Conservation (phyloP, 352 stramenopile genomes). For the Globisporangium alternatum region DNA sequence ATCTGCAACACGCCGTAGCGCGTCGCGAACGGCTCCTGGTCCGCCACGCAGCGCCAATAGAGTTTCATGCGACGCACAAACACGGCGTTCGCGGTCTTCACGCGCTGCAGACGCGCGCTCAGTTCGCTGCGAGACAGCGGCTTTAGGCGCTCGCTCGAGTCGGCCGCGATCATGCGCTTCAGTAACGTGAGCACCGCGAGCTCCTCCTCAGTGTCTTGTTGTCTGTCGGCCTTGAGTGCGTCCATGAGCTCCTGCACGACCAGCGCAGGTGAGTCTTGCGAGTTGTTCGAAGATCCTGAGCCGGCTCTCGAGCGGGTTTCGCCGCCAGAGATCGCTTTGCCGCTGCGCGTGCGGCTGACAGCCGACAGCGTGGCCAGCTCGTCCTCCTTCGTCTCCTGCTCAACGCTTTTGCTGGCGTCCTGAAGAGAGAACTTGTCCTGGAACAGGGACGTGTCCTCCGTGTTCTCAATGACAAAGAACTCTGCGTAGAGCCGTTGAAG, state of each 20-base stretch:
- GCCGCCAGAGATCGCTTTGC: constrained; percentile 18
- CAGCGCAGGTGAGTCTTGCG: neutral
- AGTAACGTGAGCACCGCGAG: constrained; percentile 53
- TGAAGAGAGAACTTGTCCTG: constrained; percentile 64
- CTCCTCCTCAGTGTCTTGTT: constrained; percentile 48
- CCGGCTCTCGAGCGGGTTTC: neutral
- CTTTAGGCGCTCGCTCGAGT: constrained; percentile 62
- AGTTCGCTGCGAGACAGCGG: constrained; percentile 39
- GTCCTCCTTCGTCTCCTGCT: constrained; percentile 5
- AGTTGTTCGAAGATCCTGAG: neutral
- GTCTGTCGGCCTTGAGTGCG: constrained; percentile 22
- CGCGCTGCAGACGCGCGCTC: constrained; percentile 31
- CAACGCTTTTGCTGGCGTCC: constrained; percentile 5
- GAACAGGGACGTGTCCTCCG: constrained; percentile 56
- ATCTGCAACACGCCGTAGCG: constrained; percentile 28
- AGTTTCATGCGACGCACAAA: constrained; percentile 87
- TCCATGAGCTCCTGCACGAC: constrained; percentile 35
- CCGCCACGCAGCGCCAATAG: constrained; percentile 67
- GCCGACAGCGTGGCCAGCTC: neutral
- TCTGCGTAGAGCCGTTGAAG: constrained; percentile 72
- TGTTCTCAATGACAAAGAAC: constrained; percentile 69
- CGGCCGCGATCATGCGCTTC: constrained; percentile 49
- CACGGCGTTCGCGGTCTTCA: constrained; percentile 47
- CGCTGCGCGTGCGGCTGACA: constrained; percentile 20
- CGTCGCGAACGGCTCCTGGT: constrained; percentile 24